Evolutionary conservation across 83 land plant genomes (phyloP).

Genomic region (Picea abies): DNA sequence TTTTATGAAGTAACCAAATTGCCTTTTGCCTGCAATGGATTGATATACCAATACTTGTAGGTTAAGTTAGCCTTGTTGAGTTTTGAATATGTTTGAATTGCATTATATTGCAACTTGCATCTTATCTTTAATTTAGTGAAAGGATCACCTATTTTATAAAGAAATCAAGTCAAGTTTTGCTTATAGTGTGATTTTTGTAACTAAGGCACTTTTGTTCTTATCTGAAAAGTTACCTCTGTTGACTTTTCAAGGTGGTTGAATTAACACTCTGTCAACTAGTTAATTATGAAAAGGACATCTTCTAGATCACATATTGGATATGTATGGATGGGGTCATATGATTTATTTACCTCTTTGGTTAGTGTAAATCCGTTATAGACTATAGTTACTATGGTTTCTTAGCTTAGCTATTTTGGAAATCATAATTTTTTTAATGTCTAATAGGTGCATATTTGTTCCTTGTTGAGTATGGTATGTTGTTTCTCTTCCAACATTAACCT

Average conservation of each 20-base stretch:
- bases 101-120: neutral
- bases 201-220: neutral
- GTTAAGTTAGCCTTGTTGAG: neutral
- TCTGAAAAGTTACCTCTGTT: neutral
- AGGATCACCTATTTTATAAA: neutral
- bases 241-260: neutral
- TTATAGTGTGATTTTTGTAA: neutral
- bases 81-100: neutral
- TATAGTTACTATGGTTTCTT: neutral
- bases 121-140: neutral
- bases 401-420: neutral
- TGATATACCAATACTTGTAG: neutral
- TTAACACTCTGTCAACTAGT: neutral
- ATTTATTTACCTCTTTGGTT: neutral
- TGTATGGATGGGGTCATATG: neutral
- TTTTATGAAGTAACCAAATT: neutral
- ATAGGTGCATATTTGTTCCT: too few species aligned
- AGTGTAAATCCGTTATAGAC: neutral
- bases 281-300: neutral
- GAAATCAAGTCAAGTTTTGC: neutral
- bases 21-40: neutral
- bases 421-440: too few species aligned
- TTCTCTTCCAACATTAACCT: too few species aligned
- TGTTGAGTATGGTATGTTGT: too few species aligned
- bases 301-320: neutral